These are phyloP conservation scores for Pseudomonodictys pantanalensis DNA, from an alignment of 495 filamentous ascomycete species.

Conservation along the genomic window DNA sequence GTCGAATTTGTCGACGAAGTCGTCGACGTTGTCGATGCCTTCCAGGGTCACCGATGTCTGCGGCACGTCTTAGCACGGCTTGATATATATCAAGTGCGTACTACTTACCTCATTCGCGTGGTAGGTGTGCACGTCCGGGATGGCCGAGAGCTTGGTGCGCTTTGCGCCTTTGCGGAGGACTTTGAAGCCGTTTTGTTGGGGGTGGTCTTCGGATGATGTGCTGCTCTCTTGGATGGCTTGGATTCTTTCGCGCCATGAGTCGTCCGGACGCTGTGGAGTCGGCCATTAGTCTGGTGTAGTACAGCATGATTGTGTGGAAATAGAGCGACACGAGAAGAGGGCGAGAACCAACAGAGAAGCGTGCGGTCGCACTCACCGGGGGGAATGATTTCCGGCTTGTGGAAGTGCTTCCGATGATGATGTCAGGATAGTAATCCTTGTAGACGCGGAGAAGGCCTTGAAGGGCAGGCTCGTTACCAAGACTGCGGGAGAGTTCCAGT, in stretches of 20 bases:
- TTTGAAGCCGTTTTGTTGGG: constrained; percentile 49
- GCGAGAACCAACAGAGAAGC: no score
- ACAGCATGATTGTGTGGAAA: background rate
- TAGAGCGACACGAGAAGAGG: background rate
- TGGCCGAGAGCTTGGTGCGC: constrained; percentile 44
- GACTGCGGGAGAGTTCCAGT: constrained; percentile 57
- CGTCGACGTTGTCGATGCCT: constrained; percentile 68
- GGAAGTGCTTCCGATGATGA: constrained; percentile 68
- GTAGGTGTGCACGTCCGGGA: constrained; percentile 73
- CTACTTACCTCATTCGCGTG: constrained; percentile 60
- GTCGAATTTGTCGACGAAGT: constrained; percentile 74
- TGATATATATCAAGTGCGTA: background rate
- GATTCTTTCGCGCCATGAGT: constrained; percentile 70
- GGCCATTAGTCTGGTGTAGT: constrained; percentile 3
- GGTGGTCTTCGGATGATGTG: constrained; percentile 15
- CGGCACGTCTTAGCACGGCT: background rate
- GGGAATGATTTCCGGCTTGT: constrained; percentile 40
- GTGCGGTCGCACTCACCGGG: constrained; percentile 42
- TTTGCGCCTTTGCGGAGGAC: constrained; percentile 50
- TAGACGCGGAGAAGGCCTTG: constrained; percentile 76
- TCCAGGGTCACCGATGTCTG: constrained; percentile 69
- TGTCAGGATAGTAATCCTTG: constrained; percentile 88
- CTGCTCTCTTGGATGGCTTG: constrained; percentile 63
- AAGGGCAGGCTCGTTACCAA: constrained; percentile 70
- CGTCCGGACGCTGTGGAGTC: constrained; percentile 61